Conservation (phyloP, 495 filamentous ascomycete genomes). For the Sphaerosporella brunnea region DNA sequence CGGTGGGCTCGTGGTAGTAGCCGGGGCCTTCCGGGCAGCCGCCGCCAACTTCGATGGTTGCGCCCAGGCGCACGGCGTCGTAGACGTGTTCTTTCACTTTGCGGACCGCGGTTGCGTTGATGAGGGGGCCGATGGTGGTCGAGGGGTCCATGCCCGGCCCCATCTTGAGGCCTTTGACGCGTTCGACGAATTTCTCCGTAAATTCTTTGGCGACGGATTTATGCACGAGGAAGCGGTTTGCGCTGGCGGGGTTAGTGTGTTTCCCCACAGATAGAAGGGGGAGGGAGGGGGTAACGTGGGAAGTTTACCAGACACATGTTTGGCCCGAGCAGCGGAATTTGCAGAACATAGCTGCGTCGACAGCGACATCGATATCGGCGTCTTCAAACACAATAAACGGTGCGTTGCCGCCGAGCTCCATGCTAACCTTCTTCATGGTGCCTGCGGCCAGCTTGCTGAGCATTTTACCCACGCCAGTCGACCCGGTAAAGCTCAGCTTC, state of each 20-base stretch:
- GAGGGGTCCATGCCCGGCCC: constrained; percentile 37
- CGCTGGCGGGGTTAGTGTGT: neutral
- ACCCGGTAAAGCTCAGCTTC: constrained; percentile 54
- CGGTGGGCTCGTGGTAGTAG: constrained; percentile 46
- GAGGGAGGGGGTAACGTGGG: constrained; percentile 26
- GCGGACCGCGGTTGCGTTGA: constrained; percentile 40
- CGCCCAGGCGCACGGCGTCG: constrained; percentile 54
- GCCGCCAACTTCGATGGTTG: constrained; percentile 33
- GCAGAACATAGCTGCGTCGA: constrained; percentile 33
- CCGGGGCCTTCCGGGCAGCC: constrained; percentile 31
- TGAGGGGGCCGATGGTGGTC: constrained; percentile 39
- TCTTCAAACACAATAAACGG: constrained; percentile 48
- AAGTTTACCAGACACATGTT: constrained; percentile 14
- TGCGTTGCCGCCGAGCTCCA: constrained; percentile 52
- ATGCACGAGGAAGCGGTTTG: constrained; percentile 42
- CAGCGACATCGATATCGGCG: constrained; percentile 43
- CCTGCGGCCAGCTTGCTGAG: constrained; percentile 42
- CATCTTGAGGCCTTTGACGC: constrained; percentile 45
- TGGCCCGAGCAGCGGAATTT: constrained; percentile 33
- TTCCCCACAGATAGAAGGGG: no score
- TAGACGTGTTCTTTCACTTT: constrained; percentile 51
- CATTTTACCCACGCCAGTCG: constrained; percentile 39
- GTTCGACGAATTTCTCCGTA: constrained; percentile 72
- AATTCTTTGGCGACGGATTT: constrained; percentile 55
- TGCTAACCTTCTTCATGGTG: constrained; percentile 47